phyloP scores from a whole-genome alignment of 176 grass and related monocot species.

The Saccharum officinarum region DNA sequence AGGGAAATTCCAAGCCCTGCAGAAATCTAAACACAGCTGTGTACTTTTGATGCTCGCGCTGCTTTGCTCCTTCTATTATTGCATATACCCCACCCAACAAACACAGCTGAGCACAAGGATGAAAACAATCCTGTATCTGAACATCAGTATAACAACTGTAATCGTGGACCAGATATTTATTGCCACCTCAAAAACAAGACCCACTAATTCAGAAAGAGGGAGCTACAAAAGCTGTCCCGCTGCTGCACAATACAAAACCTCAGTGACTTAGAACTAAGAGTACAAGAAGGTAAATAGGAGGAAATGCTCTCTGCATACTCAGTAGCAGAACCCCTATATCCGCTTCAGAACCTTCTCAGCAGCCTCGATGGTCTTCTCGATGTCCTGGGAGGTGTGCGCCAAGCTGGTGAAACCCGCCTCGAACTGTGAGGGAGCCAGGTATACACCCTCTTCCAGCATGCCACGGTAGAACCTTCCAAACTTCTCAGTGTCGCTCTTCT shows the following conservation, averaged over 20 bases:
- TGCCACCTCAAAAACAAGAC: conserved; percentile 16
- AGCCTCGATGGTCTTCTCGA: conserved; percentile 73
- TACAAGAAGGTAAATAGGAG: neutral
- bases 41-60: neutral
- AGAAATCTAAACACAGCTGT: neutral
- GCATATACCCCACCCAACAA: neutral
- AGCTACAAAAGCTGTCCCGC: conserved; percentile 20
- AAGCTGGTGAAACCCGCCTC: conserved; percentile 97
- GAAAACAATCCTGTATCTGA: neutral
- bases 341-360: conserved; percentile 79
- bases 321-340: conserved; percentile 41
- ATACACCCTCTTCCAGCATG: conserved; percentile 97
- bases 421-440: conserved; percentile 90
- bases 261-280: neutral
- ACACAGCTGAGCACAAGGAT: neutral
- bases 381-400: conserved; percentile 79
- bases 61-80: neutral
- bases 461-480: conserved; percentile 88
- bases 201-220: conserved; percentile 9
- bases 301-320: neutral
- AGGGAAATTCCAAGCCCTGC: neutral
- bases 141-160: conserved; percentile 3
- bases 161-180: conserved; percentile 10
- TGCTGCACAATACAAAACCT: conserved; percentile 47
- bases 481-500: conserved; percentile 84